Evolutionary conservation across 768 basidiomycete genomes (phyloP), one percentile per base, ranked within the genome.

Genomic region (Mycena epipterygia): DNA sequence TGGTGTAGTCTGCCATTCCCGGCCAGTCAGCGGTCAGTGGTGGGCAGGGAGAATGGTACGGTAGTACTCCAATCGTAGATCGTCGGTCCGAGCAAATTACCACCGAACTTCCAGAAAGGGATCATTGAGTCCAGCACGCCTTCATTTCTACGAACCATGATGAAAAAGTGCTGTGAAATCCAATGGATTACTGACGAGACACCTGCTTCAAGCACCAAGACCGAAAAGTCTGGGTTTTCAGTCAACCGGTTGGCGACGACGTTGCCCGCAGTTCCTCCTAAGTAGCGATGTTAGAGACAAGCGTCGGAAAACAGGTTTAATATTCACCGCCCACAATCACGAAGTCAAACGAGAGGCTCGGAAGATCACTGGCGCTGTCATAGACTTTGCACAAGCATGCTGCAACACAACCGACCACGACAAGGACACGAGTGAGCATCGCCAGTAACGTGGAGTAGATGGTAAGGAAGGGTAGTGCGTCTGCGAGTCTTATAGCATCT

Each of bases 1-100:
- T 74, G 19, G 73, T 74, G 53, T 64, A 74, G 41, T 75, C 53
- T 56, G 42, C 14, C 12, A 23, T 13, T 32, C n/a, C n/a, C n/a
- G n/a, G n/a, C n/a, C n/a, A n/a, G n/a, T 52, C 23, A 27, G n/a
- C 5, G 27, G 13, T 7, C 21, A 33, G 2, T 13, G 19, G 16
- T 52, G 51, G 32, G 27, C 11, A 62, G 60, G 30, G 25, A 52
- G 27, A 17, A 62, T n/a, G n/a, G n/a, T n/a, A n/a, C n/a, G 46
- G 32, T 14, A n/a, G 35, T 42, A 64, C 51, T 41, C 35, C 33
- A 64, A 2, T 41, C 63, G 27, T 27, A 56, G 21, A 56, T 56
- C 14, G 33, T 51, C 33, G 48, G 35, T 49, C 60, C 60, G 16
- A 62, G 46, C 33, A 62, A 39, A 39, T 51, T 62, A 51, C 48